phyloP scores from a whole-genome alignment of 495 filamentous ascomycete species.

The Aspergillus homomorphus region DNA sequence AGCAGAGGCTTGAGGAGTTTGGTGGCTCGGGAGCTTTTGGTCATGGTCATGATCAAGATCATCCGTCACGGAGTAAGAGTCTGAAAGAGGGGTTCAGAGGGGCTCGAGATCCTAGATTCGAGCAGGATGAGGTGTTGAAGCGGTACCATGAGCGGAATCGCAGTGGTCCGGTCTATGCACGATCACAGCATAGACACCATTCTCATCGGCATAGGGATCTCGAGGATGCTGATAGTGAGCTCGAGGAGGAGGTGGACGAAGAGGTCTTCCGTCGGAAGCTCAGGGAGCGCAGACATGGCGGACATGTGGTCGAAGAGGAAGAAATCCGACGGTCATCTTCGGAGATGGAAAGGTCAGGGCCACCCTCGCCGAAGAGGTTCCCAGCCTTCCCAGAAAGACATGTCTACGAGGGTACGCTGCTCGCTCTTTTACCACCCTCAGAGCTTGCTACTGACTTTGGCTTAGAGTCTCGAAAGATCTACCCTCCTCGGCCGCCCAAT shows the following conservation, averaged over 20 bases:
- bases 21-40: too few species aligned
- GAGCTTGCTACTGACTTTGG: neutral
- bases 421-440: neutral
- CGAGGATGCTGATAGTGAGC: slow-evolving; percentile 9
- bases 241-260: slow-evolving; percentile 13
- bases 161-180: slow-evolving; percentile 6
- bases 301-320: slow-evolving; percentile 5
- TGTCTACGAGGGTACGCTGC: slow-evolving; percentile 2
- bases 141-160: slow-evolving; percentile 3
- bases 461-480: slow-evolving; percentile 2
- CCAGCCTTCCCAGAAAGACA: slow-evolving; percentile 8
- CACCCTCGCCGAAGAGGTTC: slow-evolving; percentile 8
- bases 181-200: slow-evolving; percentile 1
- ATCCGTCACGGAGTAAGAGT: slow-evolving; percentile 5
- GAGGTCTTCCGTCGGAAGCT: neutral
- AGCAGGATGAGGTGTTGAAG: neutral
- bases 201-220: slow-evolving; percentile 11
- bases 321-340: slow-evolving; percentile 9
- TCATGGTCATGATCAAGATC: slow-evolving; percentile 1
- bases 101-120: slow-evolving; percentile 2
- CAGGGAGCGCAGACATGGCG: slow-evolving; percentile 6
- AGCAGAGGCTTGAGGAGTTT: neutral
- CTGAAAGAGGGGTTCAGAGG: slow-evolving; percentile 6
- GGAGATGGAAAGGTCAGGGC: slow-evolving; percentile 8
- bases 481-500: slow-evolving; percentile 17